phyloP scores from a whole-genome alignment of 805 yeast species.

The Spencermartinsiella europaea region DNA sequence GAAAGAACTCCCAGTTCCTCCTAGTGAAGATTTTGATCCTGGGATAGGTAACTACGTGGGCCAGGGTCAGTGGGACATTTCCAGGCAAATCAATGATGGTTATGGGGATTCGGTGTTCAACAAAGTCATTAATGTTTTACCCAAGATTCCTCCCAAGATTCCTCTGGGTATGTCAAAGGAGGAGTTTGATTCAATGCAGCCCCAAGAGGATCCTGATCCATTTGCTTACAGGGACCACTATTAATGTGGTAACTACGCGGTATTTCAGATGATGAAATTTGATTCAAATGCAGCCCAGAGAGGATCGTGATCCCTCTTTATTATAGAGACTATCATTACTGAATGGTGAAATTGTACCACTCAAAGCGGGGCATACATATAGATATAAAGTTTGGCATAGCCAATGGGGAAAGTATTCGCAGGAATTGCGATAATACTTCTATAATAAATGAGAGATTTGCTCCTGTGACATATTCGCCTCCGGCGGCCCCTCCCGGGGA shows the following conservation, averaged over 20 bases:
- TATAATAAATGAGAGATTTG: too few relatives aligned
- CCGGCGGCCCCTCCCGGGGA: too few relatives aligned
- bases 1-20: conserved; percentile 14
- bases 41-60: conserved; percentile 24
- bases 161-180: conserved; percentile 26
- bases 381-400: too few relatives aligned
- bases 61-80: conserved; percentile 27
- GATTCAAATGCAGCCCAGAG: too few relatives aligned
- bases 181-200: conserved; percentile 21
- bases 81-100: conserved; percentile 33
- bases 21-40: conserved; percentile 20
- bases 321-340: too few relatives aligned
- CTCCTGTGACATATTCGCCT: too few relatives aligned
- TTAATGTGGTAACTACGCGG: not conserved
- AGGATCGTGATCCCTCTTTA: too few relatives aligned
- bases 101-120: conserved; percentile 32
- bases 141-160: conserved; percentile 25
- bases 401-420: too few relatives aligned
- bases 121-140: conserved; percentile 11
- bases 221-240: conserved; percentile 15
- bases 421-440: too few relatives aligned
- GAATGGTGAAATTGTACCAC: too few relatives aligned
- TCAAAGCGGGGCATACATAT: too few relatives aligned
- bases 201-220: conserved; percentile 16
- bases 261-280: not conserved